Evolutionary conservation across 176 grass and related monocot species (phyloP).

Genomic region (Calamus simplicifolius): DNA sequence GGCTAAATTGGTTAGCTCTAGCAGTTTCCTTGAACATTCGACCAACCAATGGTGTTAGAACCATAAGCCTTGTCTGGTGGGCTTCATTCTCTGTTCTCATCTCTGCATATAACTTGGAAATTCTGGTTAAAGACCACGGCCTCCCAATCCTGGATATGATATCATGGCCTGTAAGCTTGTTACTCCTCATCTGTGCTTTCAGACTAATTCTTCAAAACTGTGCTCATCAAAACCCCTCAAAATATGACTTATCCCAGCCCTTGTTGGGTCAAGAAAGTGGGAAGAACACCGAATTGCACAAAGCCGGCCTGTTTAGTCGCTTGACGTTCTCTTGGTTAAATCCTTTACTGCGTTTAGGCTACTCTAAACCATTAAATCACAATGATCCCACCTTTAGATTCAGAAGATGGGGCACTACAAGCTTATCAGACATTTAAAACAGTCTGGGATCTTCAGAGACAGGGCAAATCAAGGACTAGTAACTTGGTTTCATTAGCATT

Average conservation of each 20-base stretch:
- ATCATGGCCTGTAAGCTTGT: constrained; percentile 50
- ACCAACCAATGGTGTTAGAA: constrained; percentile 21
- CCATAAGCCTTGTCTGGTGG: constrained; percentile 57
- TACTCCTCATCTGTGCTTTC: constrained; percentile 45
- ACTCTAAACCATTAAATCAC: constrained; percentile 53
- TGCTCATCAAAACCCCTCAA: neutral
- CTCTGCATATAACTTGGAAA: constrained; percentile 45
- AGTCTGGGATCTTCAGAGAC: constrained; percentile 39
- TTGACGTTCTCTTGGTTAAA: constrained; percentile 83
- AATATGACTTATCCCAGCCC: constrained; percentile 29
- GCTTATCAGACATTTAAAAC: constrained; percentile 33
- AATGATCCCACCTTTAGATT: constrained; percentile 55
- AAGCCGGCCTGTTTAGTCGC: constrained; percentile 40
- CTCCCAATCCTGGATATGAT: constrained; percentile 27
- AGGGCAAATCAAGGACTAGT: constrained; percentile 30
- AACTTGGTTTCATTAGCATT: constrained; percentile 37
- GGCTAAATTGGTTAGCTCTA: constrained; percentile 36
- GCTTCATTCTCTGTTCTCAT: constrained; percentile 41
- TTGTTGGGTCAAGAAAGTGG: constrained; percentile 27
- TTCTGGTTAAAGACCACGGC: constrained; percentile 10
- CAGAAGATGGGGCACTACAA: constrained; percentile 39
- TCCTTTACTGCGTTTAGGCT: constrained; percentile 55
- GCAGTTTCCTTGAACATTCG: constrained; percentile 44
- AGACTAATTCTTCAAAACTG: neutral
- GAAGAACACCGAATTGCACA: constrained; percentile 29